Evolutionary conservation across 305 asterid genomes (phyloP).

Genomic region (Withania somnifera): DNA sequence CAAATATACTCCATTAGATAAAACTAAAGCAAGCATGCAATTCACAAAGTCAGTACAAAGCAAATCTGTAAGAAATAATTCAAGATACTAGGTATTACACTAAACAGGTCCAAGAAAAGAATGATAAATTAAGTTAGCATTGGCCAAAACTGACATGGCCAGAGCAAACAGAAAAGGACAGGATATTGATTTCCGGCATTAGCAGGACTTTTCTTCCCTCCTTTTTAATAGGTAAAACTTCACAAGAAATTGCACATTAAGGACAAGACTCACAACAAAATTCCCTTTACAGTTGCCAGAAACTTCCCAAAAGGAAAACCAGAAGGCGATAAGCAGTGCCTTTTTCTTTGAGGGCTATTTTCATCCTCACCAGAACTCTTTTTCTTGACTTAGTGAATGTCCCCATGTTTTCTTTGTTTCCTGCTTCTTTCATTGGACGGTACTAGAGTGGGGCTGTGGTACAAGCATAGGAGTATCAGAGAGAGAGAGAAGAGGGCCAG

Average conservation of each 20-base stretch:
- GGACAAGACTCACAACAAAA: neutral
- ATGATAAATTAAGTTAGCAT: neutral
- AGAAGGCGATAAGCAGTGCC: neutral
- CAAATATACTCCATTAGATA: neutral
- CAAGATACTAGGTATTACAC: neutral
- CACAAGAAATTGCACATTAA: neutral
- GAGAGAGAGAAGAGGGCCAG: neutral
- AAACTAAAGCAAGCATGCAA: neutral
- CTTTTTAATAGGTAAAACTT: neutral
- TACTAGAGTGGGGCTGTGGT: neutral
- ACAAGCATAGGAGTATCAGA: neutral
- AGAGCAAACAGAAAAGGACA: neutral
- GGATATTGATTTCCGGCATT: neutral
- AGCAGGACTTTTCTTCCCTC: neutral
- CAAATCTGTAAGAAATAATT: neutral
- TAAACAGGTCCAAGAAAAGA: neutral
- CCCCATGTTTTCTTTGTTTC: neutral
- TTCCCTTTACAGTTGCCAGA: neutral
- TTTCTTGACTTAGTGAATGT: neutral
- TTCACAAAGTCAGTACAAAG: neutral
- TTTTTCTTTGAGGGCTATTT: neutral
- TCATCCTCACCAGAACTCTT: neutral
- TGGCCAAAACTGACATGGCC: neutral
- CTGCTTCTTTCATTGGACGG: neutral
- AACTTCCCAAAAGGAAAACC: neutral